Conservation (phyloP, 257 asterid genomes). For the Ilex asprella region DNA sequence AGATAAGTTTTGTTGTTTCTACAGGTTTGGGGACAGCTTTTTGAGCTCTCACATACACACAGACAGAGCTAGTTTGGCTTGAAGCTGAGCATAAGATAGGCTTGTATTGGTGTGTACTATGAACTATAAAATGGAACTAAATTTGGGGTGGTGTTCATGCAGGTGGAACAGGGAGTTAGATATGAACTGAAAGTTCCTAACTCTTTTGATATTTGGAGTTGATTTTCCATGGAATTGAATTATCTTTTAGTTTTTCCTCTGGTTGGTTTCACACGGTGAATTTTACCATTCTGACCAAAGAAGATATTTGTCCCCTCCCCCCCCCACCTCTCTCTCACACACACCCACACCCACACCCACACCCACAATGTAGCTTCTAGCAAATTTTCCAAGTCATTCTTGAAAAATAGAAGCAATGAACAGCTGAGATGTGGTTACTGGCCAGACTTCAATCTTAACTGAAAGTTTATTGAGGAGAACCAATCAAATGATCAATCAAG, state of each 20-base stretch:
- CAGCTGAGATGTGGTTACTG: too few species aligned
- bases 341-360: too few species aligned
- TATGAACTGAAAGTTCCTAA: slow-evolving; percentile 23
- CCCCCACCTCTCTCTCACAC: too few species aligned
- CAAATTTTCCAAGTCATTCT: too few species aligned
- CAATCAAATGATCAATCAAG: too few species aligned
- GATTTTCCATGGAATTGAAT: neutral
- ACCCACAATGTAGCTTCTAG: too few species aligned
- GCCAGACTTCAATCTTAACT: too few species aligned
- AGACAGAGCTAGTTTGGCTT: slow-evolving; percentile 28
- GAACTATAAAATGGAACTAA: slow-evolving; percentile 18
- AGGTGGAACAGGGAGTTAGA: slow-evolving; percentile 27
- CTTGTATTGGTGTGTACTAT: slow-evolving; percentile 6
- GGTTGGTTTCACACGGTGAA: neutral
- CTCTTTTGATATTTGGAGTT: slow-evolving; percentile 1
- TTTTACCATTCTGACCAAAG: too few species aligned
- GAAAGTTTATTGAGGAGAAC: too few species aligned
- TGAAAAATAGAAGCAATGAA: too few species aligned
- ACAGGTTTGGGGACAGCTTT: slow-evolving; percentile 24
- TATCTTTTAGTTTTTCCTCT: neutral
- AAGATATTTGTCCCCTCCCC: too few species aligned
- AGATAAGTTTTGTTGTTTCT: slow-evolving; percentile 21
- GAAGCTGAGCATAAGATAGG: slow-evolving; percentile 17
- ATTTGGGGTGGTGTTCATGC: slow-evolving; percentile 12
- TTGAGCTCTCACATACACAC: slow-evolving; percentile 31